Evolutionary conservation across 768 basidiomycete genomes (phyloP).

Genomic region (Imleria badia): DNA sequence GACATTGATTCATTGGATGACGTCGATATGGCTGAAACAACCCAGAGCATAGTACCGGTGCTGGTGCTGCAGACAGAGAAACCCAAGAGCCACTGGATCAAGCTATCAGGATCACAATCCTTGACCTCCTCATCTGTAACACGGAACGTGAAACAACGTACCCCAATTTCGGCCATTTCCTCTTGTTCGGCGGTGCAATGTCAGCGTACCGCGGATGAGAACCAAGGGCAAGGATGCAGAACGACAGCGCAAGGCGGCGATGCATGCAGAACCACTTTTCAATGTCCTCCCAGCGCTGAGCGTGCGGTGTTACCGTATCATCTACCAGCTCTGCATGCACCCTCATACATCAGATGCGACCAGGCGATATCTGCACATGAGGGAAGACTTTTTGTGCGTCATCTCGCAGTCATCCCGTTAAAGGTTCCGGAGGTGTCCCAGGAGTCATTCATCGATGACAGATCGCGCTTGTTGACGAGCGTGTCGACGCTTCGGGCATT

Average conservation of each 20-base stretch:
- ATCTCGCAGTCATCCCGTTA: constrained; percentile 75
- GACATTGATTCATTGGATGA: constrained; percentile 61
- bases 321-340: constrained; percentile 88
- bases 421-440: constrained; percentile 50
- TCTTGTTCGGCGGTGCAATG: constrained; percentile 74
- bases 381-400: constrained; percentile 88
- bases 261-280: constrained; percentile 53
- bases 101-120: constrained; percentile 69
- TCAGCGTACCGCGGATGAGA: constrained; percentile 63
- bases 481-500: constrained; percentile 70
- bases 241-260: constrained; percentile 27
- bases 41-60: constrained; percentile 65
- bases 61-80: constrained; percentile 63
- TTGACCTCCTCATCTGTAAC: constrained; percentile 80
- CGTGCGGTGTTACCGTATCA: constrained; percentile 79
- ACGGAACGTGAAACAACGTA: constrained; percentile 60
- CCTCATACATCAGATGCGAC: constrained; percentile 76
- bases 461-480: constrained; percentile 64
- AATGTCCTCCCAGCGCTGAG: constrained; percentile 71
- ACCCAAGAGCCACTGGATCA: constrained; percentile 53
- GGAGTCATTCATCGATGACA: constrained; percentile 58
- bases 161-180: constrained; percentile 86
- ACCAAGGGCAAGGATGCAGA: constrained; percentile 41
- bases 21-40: constrained; percentile 55
- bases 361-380: constrained; percentile 81